These are phyloP conservation scores for Schwanniomyces sp. DNA, from an alignment of 805 yeast genomes.

Conservation along the genomic window DNA sequence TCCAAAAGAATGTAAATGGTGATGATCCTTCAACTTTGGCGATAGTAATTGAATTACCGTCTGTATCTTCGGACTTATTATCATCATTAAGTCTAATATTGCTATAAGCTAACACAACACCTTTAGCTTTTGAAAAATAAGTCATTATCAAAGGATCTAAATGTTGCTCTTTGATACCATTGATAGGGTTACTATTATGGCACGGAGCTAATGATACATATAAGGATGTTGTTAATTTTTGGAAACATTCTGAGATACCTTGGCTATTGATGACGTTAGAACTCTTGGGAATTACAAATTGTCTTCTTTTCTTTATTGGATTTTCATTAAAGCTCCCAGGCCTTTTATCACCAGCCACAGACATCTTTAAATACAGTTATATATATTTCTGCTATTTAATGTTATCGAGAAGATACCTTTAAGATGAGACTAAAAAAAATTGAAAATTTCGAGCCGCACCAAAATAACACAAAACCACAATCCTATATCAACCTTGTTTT, in stretches of 20 bases:
- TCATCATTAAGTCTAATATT: constrained; percentile 56
- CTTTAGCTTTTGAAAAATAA: constrained; percentile 67
- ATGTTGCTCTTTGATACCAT: constrained; percentile 85
- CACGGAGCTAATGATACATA: constrained; percentile 90
- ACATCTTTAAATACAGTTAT: not conserved
- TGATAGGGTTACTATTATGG: constrained; percentile 63
- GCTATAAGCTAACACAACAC: constrained; percentile 81
- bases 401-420: not conserved
- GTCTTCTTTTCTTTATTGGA: constrained; percentile 14
- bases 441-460: constrained; percentile 6
- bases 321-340: not conserved
- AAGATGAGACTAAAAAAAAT: constrained; percentile 9
- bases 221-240: constrained; percentile 55
- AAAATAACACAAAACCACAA: not conserved
- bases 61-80: constrained; percentile 35
- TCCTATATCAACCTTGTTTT: constrained; percentile 16
- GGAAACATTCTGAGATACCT: constrained; percentile 70
- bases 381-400: not conserved
- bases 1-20: constrained; percentile 90
- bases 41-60: constrained; percentile 42
- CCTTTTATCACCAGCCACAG: constrained; percentile 1
- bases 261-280: constrained; percentile 38
- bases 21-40: constrained; percentile 74
- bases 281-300: constrained; percentile 20
- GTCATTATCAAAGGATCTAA: constrained; percentile 88